phyloP scores from a whole-genome alignment of 345 rosid species.

The Arabidopsis arenosa region DNA sequence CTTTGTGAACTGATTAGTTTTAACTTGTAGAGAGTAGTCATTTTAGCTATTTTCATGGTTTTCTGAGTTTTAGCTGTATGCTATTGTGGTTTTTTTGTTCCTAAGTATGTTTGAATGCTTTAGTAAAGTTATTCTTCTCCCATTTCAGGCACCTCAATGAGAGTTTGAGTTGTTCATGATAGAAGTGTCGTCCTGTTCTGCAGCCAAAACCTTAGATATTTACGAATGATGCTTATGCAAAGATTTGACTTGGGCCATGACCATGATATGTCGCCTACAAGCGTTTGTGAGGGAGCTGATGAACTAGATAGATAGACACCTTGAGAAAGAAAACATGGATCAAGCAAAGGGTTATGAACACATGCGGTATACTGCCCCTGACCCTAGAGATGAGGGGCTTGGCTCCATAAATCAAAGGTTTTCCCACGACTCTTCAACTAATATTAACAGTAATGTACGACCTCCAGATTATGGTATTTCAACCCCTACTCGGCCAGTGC shows the following conservation, averaged over 20 bases:
- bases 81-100: background rate
- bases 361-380: slow-evolving; percentile 38
- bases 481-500: slow-evolving; percentile 46
- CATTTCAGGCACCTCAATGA: slow-evolving; percentile 36
- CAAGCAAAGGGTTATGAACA: slow-evolving; percentile 45
- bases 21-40: background rate
- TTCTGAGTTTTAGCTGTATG: slow-evolving; percentile 4
- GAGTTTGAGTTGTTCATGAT: slow-evolving; percentile 35
- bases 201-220: slow-evolving; percentile 20
- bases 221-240: slow-evolving; percentile 29
- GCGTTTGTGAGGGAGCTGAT: slow-evolving; percentile 24
- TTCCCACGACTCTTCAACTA: slow-evolving; percentile 41
- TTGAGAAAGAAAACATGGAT: slow-evolving; percentile 42
- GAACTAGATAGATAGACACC: slow-evolving; percentile 40
- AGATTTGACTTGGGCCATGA: slow-evolving; percentile 29
- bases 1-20: background rate
- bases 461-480: slow-evolving; percentile 45
- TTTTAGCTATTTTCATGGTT: slow-evolving; percentile 22
- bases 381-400: slow-evolving; percentile 41
- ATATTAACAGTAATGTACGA: slow-evolving; percentile 32
- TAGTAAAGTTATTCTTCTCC: slow-evolving; percentile 18
- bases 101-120: slow-evolving; percentile 21
- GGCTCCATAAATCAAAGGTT: slow-evolving; percentile 42
- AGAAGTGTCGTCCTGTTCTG: slow-evolving; percentile 5
- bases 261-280: slow-evolving; percentile 36